Evolutionary conservation across 2,329 filamentous ascomycete genomes (phyloP), one percentile per base, ranked within the genome.

Genomic region (Paracorniculantispora psalliotae): DNA sequence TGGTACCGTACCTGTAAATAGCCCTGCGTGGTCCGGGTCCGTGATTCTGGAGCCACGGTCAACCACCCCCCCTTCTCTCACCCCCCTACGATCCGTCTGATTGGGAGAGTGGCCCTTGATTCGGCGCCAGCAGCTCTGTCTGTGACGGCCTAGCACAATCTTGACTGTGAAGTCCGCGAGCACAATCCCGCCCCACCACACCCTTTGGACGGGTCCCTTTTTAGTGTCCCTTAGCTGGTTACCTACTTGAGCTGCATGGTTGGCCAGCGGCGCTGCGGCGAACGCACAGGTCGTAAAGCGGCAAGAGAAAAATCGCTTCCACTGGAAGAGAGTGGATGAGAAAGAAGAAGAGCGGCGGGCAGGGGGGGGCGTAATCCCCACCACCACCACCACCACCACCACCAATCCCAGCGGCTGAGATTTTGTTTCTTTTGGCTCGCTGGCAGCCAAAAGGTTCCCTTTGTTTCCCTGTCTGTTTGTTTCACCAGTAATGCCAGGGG

Each of bases 401-500:
- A 41, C 30, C 23, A 57, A 49, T 35, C 50, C 26, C 21, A 57
- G 46, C 43, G 46, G 23, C 13, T 47, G 43, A 7, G 17, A 6
- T 19, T 26, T 25, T 46, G 43, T 30, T 30, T 49, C 12, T 50
- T 52, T 46, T 44, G 19, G 15, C n/a, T 23, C n/a, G 39, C 41
- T 23, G 5, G 33, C 33, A 39, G 19, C 19, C 51, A 43, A 12
- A 46, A 19, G 10, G 21, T 30, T 19, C 25, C 43, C 26, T 37
- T 55, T 48, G 35, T 56, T 43, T 48, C 52, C 30, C 21, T 30
- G 46, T 39, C 15, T 15, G 35, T 23, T 50, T 48, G 59, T 61
- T 61, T 54, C 59, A 61, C 59, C 52, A 60, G 39, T 47, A 35
- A 41, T 56, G 52, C 26, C 21, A 41, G 59, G 59, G 48, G 33